Conservation (phyloP, 2,329 filamentous ascomycete species). For the Aureobasidium sp. region DNA sequence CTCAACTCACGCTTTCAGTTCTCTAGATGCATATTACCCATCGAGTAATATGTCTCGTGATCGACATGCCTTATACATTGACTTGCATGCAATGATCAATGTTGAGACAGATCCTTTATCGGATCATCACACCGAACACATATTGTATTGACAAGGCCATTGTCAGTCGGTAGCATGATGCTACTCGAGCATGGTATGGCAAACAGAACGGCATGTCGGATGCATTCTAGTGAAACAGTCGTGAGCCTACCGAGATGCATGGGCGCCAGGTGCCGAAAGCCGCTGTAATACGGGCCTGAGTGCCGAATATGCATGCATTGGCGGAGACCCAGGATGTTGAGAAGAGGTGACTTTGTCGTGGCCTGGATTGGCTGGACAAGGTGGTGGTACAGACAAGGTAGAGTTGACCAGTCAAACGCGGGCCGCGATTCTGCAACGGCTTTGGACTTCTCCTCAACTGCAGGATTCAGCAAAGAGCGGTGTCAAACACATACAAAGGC, state of each 20-base stretch:
- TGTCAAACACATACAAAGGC: slow-evolving; percentile 1
- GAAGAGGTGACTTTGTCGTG: slow-evolving; percentile 1
- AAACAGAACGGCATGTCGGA: not conserved
- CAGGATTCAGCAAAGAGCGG: slow-evolving; percentile 3
- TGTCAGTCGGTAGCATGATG: not conserved
- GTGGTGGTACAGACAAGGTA: not conserved
- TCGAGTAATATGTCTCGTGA: not conserved
- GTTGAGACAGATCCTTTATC: not conserved
- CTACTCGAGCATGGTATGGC: not conserved
- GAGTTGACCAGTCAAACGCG: not conserved
- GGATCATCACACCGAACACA: too few relatives aligned
- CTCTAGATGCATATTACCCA: not conserved
- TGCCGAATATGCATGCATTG: not conserved
- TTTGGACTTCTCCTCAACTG: slow-evolving; percentile 4
- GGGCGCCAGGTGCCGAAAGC: not conserved
- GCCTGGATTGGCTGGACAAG: not conserved
- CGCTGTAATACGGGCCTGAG: not conserved
- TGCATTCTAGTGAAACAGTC: not conserved
- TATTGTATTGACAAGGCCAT: not conserved
- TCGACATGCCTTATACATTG: not conserved
- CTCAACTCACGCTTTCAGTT: not conserved
- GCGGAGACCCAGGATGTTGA: not conserved
- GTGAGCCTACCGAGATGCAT: not conserved
- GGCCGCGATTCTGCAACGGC: slow-evolving; percentile 8
- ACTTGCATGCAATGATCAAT: not conserved